A percentile compares a stretch with the other conserved stretches of the same genome.
Conservation (phyloP, 306 rosid species). For the Vigna mungo region DNA sequence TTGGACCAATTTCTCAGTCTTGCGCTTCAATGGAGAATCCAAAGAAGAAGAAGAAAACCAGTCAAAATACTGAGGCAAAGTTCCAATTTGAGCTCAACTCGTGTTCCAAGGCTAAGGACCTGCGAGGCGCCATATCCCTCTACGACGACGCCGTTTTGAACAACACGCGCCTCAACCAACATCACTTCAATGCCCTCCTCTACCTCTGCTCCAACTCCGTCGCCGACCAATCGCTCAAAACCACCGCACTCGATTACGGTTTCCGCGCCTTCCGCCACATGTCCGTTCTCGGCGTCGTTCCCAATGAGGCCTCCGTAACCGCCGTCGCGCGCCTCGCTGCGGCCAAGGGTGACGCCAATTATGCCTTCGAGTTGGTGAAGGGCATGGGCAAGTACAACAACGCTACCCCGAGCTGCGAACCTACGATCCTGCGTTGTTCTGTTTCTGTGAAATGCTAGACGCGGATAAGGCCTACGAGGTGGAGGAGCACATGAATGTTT, state of each 20-base stretch:
- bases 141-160: constrained; percentile 57
- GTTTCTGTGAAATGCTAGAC: constrained; percentile 66
- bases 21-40: constrained; percentile 52
- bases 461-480: constrained; percentile 83
- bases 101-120: constrained; percentile 70
- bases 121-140: constrained; percentile 60
- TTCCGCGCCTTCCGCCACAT: constrained; percentile 72
- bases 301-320: constrained; percentile 85
- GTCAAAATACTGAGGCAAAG: constrained; percentile 56
- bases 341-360: constrained; percentile 65
- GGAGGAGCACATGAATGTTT: constrained; percentile 64
- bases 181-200: constrained; percentile 83
- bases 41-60: constrained; percentile 52
- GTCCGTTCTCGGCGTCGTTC: constrained; percentile 49
- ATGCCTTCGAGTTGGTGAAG: constrained; percentile 71
- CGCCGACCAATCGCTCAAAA: constrained; percentile 55
- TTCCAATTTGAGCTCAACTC: constrained; percentile 73
- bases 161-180: constrained; percentile 58
- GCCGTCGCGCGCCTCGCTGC: constrained; percentile 80
- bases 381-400: constrained; percentile 51
- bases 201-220: constrained; percentile 79
- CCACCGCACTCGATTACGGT: constrained; percentile 59
- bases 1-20: not conserved
- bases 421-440: constrained; percentile 73
- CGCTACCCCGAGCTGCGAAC: constrained; percentile 69